phyloP scores from a whole-genome alignment of 495 filamentous ascomycete genomes.

The Rhypophila decipiens region DNA sequence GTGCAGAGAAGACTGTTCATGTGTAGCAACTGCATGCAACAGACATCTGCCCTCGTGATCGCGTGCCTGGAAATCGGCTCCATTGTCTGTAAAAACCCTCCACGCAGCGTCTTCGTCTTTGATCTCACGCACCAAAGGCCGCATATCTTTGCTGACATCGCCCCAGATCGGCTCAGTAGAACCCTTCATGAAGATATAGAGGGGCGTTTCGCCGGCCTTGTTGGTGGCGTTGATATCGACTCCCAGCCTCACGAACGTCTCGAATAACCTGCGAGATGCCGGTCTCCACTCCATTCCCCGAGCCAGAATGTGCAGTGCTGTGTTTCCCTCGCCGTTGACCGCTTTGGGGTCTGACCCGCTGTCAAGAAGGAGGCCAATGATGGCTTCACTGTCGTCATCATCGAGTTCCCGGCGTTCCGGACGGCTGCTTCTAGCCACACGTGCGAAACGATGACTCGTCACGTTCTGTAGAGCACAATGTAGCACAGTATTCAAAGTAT shows the following conservation, averaged over 20 bases:
- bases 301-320: slow-evolving; percentile 18
- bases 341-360: slow-evolving; percentile 1
- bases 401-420: no score
- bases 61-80: slow-evolving; percentile 7
- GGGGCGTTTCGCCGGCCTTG: slow-evolving; percentile 21
- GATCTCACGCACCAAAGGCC: no score
- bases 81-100: slow-evolving; percentile 2
- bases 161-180: not conserved
- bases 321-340: slow-evolving; percentile 15
- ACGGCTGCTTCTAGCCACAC: no score
- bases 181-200: slow-evolving; percentile 25
- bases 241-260: slow-evolving; percentile 17
- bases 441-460: no score
- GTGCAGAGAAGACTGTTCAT: not conserved
- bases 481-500: slow-evolving; percentile 9
- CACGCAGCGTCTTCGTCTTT: not conserved
- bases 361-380: slow-evolving; percentile 1
- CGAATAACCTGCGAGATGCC: slow-evolving; percentile 6
- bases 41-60: slow-evolving; percentile 6
- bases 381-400: no score
- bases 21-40: slow-evolving; percentile 15
- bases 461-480: slow-evolving; percentile 9
- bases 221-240: slow-evolving; percentile 27
- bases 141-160: not conserved
- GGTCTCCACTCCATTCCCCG: not conserved